Evolutionary conservation across 257 asterid species (phyloP), one percentile per base, ranked within the genome.

Genomic region (Solanum appendiculatum): DNA sequence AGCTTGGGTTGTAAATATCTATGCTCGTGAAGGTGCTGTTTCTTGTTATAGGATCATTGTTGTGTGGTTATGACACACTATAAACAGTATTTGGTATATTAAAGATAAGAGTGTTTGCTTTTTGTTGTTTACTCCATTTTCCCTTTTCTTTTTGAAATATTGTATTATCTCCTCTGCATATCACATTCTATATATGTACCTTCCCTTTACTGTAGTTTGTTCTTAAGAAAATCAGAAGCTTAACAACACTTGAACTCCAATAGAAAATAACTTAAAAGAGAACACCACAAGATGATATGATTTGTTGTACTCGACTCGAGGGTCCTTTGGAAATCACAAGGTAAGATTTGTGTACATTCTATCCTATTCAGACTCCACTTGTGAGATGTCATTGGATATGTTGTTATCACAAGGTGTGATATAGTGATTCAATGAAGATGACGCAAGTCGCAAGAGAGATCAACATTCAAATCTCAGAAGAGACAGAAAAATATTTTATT

Each of bases 1-100:
- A 87, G 88, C 88, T 88, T 91, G 88, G 92, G 83, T 84, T 93
- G 98, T 92, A 90, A 86, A 92, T 92, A 88, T 91, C 44, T 73
- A 85, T 93, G 91, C 40, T 91, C 89, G 89, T 86, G 87, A 86
- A 86, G 63, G 18, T 75, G 69, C 31, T 63, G 80, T 85, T 88
- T 85, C 68, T 75, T 90, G 83, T 91, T 90, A 81, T 85, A 82
- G 91, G 87, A 87, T 46, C 42, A 46, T 27, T 83, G 66, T 87
- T 70, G 39, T 86, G 78, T 88, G 87, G 44, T 84, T 63, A 37
- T 44, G 77, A 37, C 78, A 34, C 39, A 11, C 20, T 84, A 10
- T 84, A 20, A 56, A 60, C 31, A 29, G 12, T 48, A 25, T 46
- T 27, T 48, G 29, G 85, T 46, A 46, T 16, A 46, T 29, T 78